Evolutionary conservation across 306 rosid genomes (phyloP), one percentile per base, ranked within the genome.

Genomic region (Fragaria nilgerrensis): DNA sequence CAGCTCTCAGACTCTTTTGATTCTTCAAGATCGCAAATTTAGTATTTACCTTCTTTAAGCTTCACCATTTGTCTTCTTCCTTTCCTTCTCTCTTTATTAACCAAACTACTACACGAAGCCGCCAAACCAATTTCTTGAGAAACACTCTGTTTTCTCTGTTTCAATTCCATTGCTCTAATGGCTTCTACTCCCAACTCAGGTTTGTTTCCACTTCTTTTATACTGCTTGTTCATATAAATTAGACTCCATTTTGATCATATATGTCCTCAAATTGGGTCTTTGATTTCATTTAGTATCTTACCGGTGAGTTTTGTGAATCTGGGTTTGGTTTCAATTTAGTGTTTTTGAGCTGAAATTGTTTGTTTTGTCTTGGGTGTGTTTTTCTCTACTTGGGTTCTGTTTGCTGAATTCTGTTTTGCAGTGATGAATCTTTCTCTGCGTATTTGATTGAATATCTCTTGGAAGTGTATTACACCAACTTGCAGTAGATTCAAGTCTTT

Each of bases 161-260:
- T 70, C 37, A 69, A 61, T 68, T 81, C 25, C 72, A 41, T 50
- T 53, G 58, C 27, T 47, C 44, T 50, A 63, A 92, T 92, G 97
- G 92, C 91, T n/a, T 70, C 22, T 63, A 63, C 78, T 78, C 63
- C 82, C 77, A 59, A 79, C 15, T 81, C 89, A 82, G 97, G 97
- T 92, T 78, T 70, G 81, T 72, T 70, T 25, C 43, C 37, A 43
- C 13, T 29, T 82, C 56, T 78, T 36, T 50, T 20, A 44, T 44
- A 47, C 75, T 52, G 52, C 72, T 49, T 34, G 39, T 5, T 63
- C 63, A 63, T 27, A 11, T 55, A 8, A 66, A 39, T 66, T 14
- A 19, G 50, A 11, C 3, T 70, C 78, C 50, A 63, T 16, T 48
- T 73, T 72, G 45, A 71, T 71, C 52, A 48, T 9, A 48, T 32